Evolutionary conservation across 2,329 filamentous ascomycete species (phyloP).

Genomic region (Cladophialophora psammophila): DNA sequence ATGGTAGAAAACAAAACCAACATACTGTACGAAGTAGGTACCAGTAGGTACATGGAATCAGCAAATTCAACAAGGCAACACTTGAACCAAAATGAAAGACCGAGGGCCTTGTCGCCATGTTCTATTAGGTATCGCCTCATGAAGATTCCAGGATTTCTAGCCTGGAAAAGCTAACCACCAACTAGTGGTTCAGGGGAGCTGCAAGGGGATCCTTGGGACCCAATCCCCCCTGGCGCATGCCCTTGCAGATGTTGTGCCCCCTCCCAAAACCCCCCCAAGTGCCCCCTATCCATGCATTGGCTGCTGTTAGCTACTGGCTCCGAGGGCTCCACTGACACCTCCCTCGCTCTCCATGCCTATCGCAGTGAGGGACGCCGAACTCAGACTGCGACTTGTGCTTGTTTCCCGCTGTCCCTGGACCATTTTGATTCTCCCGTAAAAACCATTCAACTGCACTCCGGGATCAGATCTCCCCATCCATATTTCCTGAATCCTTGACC

Average conservation of each 20-base stretch:
- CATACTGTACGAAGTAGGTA: no score
- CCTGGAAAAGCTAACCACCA: background rate
- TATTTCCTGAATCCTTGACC: background rate
- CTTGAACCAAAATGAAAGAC: background rate
- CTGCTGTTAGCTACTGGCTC: conserved; percentile 2
- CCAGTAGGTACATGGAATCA: background rate
- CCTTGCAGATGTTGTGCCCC: conserved; percentile 6
- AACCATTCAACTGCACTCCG: conserved; percentile 11
- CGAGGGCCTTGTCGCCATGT: background rate
- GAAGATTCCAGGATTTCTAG: conserved; percentile 9
- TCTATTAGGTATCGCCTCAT: background rate
- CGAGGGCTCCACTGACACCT: background rate
- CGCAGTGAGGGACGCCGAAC: conserved; percentile 2
- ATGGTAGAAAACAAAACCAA: no score
- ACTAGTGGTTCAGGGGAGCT: conserved; percentile 17
- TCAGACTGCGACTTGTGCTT: background rate
- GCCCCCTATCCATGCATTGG: conserved; percentile 17
- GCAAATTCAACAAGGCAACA: background rate
- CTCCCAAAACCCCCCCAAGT: background rate
- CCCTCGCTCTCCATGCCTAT: background rate
- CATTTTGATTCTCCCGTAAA: conserved; percentile 8
- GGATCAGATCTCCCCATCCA: background rate
- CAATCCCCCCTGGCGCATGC: conserved; percentile 2
- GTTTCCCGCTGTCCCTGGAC: background rate
- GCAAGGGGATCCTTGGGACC: conserved; percentile 10